phyloP scores from a whole-genome alignment of 2,329 filamentous ascomycete genomes.

The Scedosporium boydii region DNA sequence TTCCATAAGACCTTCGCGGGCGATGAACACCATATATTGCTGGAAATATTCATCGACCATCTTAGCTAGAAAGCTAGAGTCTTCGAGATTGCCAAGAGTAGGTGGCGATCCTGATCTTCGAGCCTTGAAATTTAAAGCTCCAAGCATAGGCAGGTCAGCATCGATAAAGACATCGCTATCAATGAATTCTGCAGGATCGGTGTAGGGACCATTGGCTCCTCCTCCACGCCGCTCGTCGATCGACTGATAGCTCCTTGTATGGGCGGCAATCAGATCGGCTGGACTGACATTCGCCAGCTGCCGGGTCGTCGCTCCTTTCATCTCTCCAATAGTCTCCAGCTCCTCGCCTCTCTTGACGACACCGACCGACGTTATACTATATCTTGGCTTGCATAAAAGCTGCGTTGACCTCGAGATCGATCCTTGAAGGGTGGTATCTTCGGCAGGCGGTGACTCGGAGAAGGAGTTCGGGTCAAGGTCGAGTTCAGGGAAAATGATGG shows the following conservation, averaged over 20 bases:
- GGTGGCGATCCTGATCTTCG: conserved; percentile 13
- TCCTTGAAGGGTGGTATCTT: conserved; percentile 11
- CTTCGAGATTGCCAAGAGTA: conserved; percentile 15
- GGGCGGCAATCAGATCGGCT: conserved; percentile 17
- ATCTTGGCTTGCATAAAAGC: conserved; percentile 18
- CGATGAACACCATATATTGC: conserved; percentile 24
- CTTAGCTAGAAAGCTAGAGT: conserved; percentile 14
- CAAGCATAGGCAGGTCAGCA: conserved; percentile 22
- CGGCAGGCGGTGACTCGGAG: not conserved
- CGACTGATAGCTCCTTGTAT: conserved; percentile 1
- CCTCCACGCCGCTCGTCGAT: not conserved
- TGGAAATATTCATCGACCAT: conserved; percentile 21
- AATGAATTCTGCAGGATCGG: conserved; percentile 12
- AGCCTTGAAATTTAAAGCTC: conserved; percentile 19
- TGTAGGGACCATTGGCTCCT: not conserved
- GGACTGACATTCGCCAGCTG: conserved; percentile 13
- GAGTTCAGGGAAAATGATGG: conserved; percentile 14
- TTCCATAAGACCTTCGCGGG: conserved; percentile 20
- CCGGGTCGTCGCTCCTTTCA: conserved; percentile 1
- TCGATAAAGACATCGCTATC: conserved; percentile 16
- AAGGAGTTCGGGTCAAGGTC: conserved; percentile 11
- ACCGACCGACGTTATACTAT: conserved; percentile 14
- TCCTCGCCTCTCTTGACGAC: conserved; percentile 15
- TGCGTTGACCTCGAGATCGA: conserved; percentile 15
- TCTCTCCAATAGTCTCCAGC: conserved; percentile 11